Evolutionary conservation across 129 eudicot species (phyloP).

Genomic region (Cynara cardunculus): DNA sequence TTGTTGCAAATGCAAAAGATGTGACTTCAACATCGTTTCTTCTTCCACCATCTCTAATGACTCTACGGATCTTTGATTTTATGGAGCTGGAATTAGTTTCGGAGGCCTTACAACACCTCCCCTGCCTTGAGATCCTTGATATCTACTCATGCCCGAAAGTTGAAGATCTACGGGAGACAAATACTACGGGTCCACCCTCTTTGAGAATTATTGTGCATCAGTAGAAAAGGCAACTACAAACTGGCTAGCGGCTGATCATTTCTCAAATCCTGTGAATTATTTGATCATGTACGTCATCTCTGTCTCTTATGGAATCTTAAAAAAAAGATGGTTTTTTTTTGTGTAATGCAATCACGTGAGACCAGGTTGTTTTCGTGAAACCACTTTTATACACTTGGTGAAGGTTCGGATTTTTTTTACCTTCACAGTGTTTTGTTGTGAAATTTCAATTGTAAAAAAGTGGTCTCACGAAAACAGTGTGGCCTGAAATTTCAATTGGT

Average conservation of each 20-base stretch:
- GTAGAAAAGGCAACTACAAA: background rate
- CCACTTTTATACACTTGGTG: no score
- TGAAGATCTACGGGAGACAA: background rate
- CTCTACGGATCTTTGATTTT: background rate
- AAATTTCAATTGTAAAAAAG: no score
- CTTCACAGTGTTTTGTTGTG: no score
- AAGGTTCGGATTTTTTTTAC: no score
- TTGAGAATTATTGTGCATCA: background rate
- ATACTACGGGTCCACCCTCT: background rate
- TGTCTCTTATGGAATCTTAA: no score
- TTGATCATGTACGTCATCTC: background rate
- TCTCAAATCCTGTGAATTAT: background rate
- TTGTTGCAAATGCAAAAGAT: background rate
- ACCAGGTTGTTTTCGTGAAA: no score
- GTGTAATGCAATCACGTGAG: no score
- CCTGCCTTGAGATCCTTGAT: background rate
- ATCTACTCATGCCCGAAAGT: background rate
- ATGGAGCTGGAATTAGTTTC: background rate
- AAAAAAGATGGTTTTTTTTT: no score
- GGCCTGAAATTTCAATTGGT: no score
- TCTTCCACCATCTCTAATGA: conserved; percentile 3
- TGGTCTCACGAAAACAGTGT: no score
- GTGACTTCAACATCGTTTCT: background rate
- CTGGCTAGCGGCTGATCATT: background rate
- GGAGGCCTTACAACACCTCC: conserved; percentile 2